A percentile compares a stretch with the other conserved stretches of the same genome.
Evolutionary conservation across 1,139 yeast genomes (phyloP).

Genomic region (Magnusiomyces suaveolens): DNA sequence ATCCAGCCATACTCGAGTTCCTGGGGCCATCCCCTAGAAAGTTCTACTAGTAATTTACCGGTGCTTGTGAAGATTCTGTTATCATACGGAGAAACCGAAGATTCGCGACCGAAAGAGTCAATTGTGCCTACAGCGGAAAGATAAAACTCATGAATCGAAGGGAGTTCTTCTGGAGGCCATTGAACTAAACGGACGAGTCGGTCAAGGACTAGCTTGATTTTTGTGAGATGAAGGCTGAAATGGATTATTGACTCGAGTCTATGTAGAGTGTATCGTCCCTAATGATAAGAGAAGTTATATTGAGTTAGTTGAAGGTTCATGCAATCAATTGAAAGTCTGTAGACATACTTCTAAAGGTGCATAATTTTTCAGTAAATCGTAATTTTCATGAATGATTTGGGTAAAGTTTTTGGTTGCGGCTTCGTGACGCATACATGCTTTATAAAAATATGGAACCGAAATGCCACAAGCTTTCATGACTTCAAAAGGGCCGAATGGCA

Average conservation of each 20-base stretch:
- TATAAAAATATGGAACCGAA: slow-evolving; percentile 80
- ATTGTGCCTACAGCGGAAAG: slow-evolving; percentile 54
- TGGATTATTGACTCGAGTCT: slow-evolving; percentile 61
- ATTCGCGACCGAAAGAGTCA: slow-evolving; percentile 62
- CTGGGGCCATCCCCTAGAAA: slow-evolving; percentile 80
- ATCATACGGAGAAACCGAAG: slow-evolving; percentile 37
- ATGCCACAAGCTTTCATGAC: slow-evolving; percentile 67
- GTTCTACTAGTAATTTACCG: slow-evolving; percentile 74
- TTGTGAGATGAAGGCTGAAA: slow-evolving; percentile 62
- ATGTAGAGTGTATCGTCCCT: slow-evolving; percentile 39
- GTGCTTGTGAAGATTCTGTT: slow-evolving; percentile 81
- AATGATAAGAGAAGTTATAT: slow-evolving; percentile 4
- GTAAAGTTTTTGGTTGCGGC: slow-evolving; percentile 66
- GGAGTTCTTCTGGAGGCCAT: slow-evolving; percentile 33
- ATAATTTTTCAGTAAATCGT: slow-evolving; percentile 8
- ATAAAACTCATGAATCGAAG: slow-evolving; percentile 39
- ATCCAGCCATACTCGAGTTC: slow-evolving; percentile 86
- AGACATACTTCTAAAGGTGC: slow-evolving; percentile 16
- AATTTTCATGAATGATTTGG: slow-evolving; percentile 32
- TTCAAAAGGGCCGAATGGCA: slow-evolving; percentile 61
- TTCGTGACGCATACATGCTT: slow-evolving; percentile 87
- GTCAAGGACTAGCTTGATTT: slow-evolving; percentile 55
- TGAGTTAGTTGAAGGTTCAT: slow-evolving; percentile 22
- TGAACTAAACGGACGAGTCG: slow-evolving; percentile 37
- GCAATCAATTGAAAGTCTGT: slow-evolving; percentile 2